Conservation (phyloP, 2,329 filamentous ascomycete species). For the Fonsecaea multimorphosa region DNA sequence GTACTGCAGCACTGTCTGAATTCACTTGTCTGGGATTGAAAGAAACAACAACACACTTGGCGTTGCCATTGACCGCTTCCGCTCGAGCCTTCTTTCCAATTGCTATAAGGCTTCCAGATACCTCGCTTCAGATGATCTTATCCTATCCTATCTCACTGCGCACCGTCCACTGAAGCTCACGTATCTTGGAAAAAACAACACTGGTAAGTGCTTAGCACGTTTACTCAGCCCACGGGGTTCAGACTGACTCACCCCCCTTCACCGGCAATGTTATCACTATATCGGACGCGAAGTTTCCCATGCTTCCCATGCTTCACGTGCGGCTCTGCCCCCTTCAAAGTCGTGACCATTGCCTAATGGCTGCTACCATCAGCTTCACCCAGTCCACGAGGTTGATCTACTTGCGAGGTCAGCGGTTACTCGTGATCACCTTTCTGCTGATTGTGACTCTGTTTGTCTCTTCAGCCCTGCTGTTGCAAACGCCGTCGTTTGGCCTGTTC, state of each 20-base stretch:
- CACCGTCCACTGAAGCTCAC: not conserved
- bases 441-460: not conserved
- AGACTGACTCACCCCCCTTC: not conserved
- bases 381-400: not conserved
- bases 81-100: not conserved
- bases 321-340: not conserved
- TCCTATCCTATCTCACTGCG: not conserved
- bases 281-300: not conserved
- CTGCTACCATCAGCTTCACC: not conserved
- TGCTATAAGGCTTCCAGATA: conserved; percentile 12
- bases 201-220: not conserved
- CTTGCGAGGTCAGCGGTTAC: not conserved
- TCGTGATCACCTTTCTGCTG: not conserved
- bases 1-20: not conserved
- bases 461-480: not conserved
- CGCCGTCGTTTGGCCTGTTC: not conserved
- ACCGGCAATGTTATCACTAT: not conserved
- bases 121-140: conserved; percentile 7
- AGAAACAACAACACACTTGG: not conserved
- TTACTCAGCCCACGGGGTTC: not conserved
- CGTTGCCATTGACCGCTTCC: not conserved
- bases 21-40: conserved; percentile 13
- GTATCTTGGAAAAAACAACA: not conserved
- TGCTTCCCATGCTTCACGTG: not conserved
- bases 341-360: not conserved